Percentiles rank a stretch among this genome's conserved stretches.
These are phyloP conservation scores for Citrus cavaleriei DNA, from an alignment of 345 rosid genomes.

Conservation along the genomic window DNA sequence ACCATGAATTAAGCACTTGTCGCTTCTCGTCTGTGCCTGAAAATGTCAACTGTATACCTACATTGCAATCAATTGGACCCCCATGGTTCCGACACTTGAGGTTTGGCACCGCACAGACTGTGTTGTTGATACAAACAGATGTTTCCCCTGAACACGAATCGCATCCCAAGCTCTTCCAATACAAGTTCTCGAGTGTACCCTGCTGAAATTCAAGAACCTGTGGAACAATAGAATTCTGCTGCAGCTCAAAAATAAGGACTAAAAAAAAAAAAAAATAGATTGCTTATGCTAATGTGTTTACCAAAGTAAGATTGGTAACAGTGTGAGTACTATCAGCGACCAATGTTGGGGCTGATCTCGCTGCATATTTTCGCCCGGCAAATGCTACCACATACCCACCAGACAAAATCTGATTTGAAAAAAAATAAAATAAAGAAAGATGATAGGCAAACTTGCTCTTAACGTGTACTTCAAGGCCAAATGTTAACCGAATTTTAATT, in stretches of 20 bases:
- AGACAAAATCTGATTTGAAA: conserved; percentile 29
- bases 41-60: conserved; percentile 69
- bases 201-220: conserved; percentile 81
- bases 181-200: conserved; percentile 72
- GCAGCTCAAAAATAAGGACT: too few relatives aligned
- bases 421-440: neutral
- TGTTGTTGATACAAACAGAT: conserved; percentile 48
- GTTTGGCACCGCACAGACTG: conserved; percentile 64
- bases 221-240: neutral
- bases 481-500: too few relatives aligned
- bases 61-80: conserved; percentile 46
- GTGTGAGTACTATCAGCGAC: conserved; percentile 61
- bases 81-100: conserved; percentile 48
- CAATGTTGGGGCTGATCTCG: conserved; percentile 69
- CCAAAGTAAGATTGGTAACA: conserved; percentile 85
- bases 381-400: conserved; percentile 94
- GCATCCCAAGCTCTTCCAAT: conserved; percentile 85
- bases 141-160: conserved; percentile 42
- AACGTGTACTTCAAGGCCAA: too few relatives aligned
- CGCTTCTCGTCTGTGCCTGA: conserved; percentile 84
- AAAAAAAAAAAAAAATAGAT: too few relatives aligned
- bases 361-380: conserved; percentile 90
- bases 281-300: conserved; percentile 16
- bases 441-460: neutral
- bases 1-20: conserved; percentile 77